phyloP scores from a whole-genome alignment of 441 rosid genomes.

The Viola pubescens region DNA sequence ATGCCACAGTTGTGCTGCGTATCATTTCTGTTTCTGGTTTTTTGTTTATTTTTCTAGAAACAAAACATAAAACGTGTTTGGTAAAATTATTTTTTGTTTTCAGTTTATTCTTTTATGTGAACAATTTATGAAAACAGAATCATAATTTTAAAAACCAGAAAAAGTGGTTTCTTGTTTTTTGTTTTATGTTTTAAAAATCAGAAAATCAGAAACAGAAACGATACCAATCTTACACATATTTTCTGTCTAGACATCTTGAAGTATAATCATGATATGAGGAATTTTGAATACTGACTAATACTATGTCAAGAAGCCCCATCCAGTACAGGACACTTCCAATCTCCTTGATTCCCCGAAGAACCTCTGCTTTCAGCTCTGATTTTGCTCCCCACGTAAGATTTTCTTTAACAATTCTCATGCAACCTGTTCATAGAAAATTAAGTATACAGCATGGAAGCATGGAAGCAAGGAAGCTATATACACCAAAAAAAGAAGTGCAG shows the following conservation, averaged over 20 bases:
- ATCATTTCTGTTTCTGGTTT: too few species aligned
- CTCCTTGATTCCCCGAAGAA: constrained; percentile 89
- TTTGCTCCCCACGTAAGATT: constrained; percentile 89
- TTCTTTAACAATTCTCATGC: constrained; percentile 92
- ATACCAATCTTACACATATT: too few species aligned
- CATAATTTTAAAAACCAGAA: too few species aligned
- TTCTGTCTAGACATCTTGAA: constrained; percentile 4
- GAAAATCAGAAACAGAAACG: too few species aligned
- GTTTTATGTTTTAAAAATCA: too few species aligned
- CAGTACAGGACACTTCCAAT: constrained; percentile 91
- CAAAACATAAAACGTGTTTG: too few species aligned
- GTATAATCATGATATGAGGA: constrained; percentile 13
- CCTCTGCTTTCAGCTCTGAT: constrained; percentile 87
- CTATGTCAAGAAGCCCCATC: constrained; percentile 96
- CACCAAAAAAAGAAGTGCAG: not conserved
- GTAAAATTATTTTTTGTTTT: too few species aligned
- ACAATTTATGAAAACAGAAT: too few species aligned
- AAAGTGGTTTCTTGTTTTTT: too few species aligned
- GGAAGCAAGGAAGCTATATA: not conserved
- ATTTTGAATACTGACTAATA: constrained; percentile 58
- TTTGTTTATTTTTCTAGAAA: too few species aligned
- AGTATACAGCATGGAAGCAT: constrained; percentile 9
- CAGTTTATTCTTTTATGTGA: too few species aligned
- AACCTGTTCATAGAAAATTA: constrained; percentile 45
- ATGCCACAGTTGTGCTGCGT: too few species aligned